These are phyloP conservation scores for Mangifera indica DNA, from an alignment of 345 rosid species.

Conservation along the genomic window DNA sequence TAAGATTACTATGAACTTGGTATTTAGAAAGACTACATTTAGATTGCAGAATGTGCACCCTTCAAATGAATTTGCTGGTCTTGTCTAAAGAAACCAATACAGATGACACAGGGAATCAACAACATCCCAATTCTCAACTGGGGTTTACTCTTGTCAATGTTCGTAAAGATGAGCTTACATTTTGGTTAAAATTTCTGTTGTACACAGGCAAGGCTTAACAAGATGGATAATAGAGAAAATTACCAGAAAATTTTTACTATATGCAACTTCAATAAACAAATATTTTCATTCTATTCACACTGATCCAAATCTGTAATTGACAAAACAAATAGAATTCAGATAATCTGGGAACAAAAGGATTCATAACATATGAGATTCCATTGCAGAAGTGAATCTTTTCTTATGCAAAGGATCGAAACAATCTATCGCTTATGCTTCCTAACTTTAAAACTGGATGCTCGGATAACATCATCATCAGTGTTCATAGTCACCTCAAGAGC, in stretches of 20 bases:
- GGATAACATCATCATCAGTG: slow-evolving; percentile 68
- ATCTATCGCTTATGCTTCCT: slow-evolving; percentile 65
- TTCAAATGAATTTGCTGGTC: background rate
- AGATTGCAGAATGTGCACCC: background rate
- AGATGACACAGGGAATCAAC: background rate
- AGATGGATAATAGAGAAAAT: background rate
- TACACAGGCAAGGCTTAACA: background rate
- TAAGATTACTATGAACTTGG: background rate
- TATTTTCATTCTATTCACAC: slow-evolving; percentile 9
- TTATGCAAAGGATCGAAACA: slow-evolving; percentile 6
- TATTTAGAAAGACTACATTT: no score
- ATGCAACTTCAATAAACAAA: slow-evolving; percentile 10
- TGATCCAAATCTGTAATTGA: slow-evolving; percentile 15
- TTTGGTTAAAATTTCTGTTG: background rate
- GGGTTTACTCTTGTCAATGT: background rate
- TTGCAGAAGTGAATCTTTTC: slow-evolving; percentile 1
- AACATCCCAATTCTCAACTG: no score
- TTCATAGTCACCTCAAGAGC: slow-evolving; percentile 51
- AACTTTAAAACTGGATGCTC: slow-evolving; percentile 69
- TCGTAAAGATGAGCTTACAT: background rate
- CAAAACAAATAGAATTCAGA: slow-evolving; percentile 19
- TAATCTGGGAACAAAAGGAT: slow-evolving; percentile 1
- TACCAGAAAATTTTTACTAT: background rate
- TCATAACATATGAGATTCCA: slow-evolving; percentile 15
- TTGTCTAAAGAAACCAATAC: background rate